Evolutionary conservation across 306 rosid genomes (phyloP).

Genomic region (Hippophae tibetana): DNA sequence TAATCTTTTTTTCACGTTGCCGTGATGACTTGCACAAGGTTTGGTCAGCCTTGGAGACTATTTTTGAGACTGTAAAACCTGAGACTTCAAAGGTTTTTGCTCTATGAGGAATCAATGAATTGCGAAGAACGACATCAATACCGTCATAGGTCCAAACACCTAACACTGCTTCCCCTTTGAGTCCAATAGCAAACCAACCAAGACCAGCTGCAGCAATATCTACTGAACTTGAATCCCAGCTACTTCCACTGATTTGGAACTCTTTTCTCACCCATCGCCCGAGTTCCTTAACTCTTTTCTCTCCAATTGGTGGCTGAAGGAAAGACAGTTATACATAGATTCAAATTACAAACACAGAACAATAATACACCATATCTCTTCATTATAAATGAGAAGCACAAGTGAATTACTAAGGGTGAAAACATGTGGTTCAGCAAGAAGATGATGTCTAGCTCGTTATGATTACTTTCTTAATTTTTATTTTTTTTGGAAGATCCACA

Average conservation of each 20-base stretch:
- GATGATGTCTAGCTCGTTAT: too few species aligned
- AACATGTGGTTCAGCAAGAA: too few species aligned
- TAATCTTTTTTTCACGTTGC: slow-evolving; percentile 33
- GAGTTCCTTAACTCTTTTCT: slow-evolving; percentile 56
- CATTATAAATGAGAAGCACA: neutral
- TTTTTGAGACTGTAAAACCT: slow-evolving; percentile 76
- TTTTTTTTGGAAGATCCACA: too few species aligned
- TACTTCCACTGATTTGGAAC: slow-evolving; percentile 49
- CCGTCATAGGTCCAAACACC: slow-evolving; percentile 89
- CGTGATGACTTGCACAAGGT: slow-evolving; percentile 33
- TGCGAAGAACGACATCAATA: slow-evolving; percentile 56
- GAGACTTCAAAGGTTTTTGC: slow-evolving; percentile 59
- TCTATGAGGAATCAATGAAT: slow-evolving; percentile 59
- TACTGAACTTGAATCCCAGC: slow-evolving; percentile 87
- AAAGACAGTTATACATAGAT: slow-evolving; percentile 11
- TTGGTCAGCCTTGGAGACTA: slow-evolving; percentile 70
- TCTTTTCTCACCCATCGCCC: slow-evolving; percentile 74
- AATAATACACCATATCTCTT: slow-evolving; percentile 9
- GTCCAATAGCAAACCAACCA: slow-evolving; percentile 91
- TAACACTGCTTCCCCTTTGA: slow-evolving; percentile 70
- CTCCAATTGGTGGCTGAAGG: slow-evolving; percentile 83
- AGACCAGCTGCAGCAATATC: slow-evolving; percentile 81
- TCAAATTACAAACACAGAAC: slow-evolving; percentile 9
- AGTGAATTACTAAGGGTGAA: too few species aligned
- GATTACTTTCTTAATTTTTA: too few species aligned